phyloP scores from a whole-genome alignment of 2,329 filamentous ascomycete species.

The Botrytis tulipae region DNA sequence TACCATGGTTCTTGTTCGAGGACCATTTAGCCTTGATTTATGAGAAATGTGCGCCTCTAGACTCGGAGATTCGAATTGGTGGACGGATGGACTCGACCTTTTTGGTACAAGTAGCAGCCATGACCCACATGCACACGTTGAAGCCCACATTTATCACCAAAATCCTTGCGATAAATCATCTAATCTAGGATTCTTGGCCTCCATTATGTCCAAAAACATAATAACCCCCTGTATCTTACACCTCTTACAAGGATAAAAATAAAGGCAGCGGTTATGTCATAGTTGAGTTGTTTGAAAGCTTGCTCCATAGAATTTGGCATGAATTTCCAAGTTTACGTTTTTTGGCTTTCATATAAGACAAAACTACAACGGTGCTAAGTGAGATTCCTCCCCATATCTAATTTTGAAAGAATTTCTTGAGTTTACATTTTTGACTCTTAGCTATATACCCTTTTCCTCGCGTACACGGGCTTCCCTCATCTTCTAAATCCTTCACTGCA shows the following conservation, averaged over 20 bases:
- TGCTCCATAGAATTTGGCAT: conserved; percentile 17
- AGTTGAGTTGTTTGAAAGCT: conserved; percentile 10
- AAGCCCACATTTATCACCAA: background rate
- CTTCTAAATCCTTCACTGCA: background rate
- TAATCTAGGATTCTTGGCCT: conserved; percentile 1
- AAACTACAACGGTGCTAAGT: background rate
- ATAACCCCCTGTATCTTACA: conserved; percentile 7
- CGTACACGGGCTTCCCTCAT: background rate
- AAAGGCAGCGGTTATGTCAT: conserved; percentile 19
- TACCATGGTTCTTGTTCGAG: background rate
- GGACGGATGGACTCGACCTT: background rate
- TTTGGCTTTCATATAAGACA: conserved; percentile 11
- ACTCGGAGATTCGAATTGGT: background rate
- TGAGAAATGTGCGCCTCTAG: background rate
- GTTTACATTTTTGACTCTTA: background rate
- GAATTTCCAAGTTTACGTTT: conserved; percentile 18
- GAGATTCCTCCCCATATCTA: background rate
- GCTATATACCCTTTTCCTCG: background rate
- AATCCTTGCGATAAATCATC: background rate
- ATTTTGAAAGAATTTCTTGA: background rate
- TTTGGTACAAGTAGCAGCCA: conserved; percentile 2
- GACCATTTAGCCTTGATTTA: conserved; percentile 10
- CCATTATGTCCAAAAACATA: background rate
- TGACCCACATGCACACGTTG: background rate
- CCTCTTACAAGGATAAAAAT: conserved; percentile 1